Conservation (phyloP, 441 rosid species). For the California macrophylla region DNA sequence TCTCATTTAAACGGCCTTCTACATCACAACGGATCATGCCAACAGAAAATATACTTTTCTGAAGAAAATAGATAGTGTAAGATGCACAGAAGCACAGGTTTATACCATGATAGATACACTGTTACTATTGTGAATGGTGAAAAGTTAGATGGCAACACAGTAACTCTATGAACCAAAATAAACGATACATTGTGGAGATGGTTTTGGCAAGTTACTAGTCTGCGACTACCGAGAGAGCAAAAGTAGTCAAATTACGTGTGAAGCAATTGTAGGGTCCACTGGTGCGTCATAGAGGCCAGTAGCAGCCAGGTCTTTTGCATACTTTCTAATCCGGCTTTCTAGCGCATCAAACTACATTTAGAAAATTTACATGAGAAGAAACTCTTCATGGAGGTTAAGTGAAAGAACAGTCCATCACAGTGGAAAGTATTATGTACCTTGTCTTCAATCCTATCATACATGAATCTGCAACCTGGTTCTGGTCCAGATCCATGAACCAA, state of each 20-base stretch:
- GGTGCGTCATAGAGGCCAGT: conserved; percentile 67
- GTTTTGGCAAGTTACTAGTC: not conserved
- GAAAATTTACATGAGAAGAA: conserved; percentile 18
- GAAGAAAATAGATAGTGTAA: conserved; percentile 31
- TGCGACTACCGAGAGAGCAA: conserved; percentile 1
- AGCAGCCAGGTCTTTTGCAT: conserved; percentile 45
- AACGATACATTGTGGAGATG: not conserved
- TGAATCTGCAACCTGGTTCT: conserved; percentile 73
- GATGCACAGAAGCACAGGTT: conserved; percentile 18
- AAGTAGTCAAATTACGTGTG: conserved; percentile 46
- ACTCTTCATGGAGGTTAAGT: conserved; percentile 14
- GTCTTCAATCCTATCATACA: conserved; percentile 82
- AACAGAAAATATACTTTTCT: conserved; percentile 72
- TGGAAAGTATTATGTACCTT: conserved; percentile 38
- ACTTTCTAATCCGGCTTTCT: conserved; percentile 54
- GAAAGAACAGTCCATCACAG: conserved; percentile 11
- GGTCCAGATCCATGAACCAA: conserved; percentile 51
- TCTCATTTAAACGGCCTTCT: conserved; percentile 86
- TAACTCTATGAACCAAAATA: not conserved
- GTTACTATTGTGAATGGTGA: not conserved
- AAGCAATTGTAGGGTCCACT: conserved; percentile 78
- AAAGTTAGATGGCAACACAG: not conserved
- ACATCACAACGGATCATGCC: conserved; percentile 98
- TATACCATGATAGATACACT: not conserved
- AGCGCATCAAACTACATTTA: conserved; percentile 54